Conservation (phyloP, 371 early-diverging fungal species). For the Haplosporangium sp. region DNA sequence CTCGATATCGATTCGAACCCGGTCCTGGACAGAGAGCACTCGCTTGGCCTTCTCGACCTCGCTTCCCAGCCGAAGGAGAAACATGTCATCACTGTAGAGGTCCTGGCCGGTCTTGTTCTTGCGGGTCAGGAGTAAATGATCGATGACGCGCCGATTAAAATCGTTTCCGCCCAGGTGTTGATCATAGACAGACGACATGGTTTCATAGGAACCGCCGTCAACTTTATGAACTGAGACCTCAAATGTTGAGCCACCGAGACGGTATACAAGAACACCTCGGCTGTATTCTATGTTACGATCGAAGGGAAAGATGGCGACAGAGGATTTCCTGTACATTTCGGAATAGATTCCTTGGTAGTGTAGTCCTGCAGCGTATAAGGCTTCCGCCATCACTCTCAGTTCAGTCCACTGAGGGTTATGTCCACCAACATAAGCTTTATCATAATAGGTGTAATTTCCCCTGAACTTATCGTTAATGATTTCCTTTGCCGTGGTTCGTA, state of each 20-base stretch:
- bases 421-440: conserved; percentile 6
- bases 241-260: conserved; percentile 19
- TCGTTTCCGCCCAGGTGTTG: conserved; percentile 95
- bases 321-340: conserved; percentile 5
- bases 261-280: conserved; percentile 13
- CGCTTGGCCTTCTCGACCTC: conserved; percentile 91
- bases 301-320: conserved; percentile 7
- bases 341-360: background rate
- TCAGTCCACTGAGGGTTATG: background rate
- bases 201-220: conserved; percentile 52
- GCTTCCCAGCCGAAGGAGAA: conserved; percentile 83
- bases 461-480: conserved; percentile 4
- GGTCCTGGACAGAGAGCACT: conserved; percentile 78
- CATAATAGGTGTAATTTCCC: conserved; percentile 9
- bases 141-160: conserved; percentile 84
- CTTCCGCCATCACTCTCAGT: background rate
- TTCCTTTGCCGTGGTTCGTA: conserved; percentile 15
- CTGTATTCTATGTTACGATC: conserved; percentile 11
- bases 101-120: conserved; percentile 80
- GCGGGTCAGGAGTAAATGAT: conserved; percentile 77
- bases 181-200: conserved; percentile 87
- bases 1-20: conserved; percentile 83
- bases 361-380: background rate
- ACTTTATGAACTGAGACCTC: conserved; percentile 16
- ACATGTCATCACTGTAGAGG: conserved; percentile 74